Evolutionary conservation across 192 early-diverging fungal species (phyloP), one percentile per base, ranked within the genome.

Genomic region (Umbelopsis ramanniana): DNA sequence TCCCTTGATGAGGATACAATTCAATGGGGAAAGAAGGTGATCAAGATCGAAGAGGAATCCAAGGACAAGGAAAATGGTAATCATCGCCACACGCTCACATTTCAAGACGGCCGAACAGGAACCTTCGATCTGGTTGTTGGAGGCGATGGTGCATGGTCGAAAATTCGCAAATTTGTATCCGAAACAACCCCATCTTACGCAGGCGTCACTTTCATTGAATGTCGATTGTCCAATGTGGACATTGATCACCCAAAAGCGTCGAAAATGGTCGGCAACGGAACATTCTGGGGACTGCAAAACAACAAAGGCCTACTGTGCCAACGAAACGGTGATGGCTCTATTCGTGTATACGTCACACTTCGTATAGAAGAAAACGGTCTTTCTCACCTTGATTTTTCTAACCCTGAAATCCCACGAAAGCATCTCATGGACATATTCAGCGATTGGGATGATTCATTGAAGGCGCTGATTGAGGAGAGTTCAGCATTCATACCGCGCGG

Each of bases 141-240:
- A n/a, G 82, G 82, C 37, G 87, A 88, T 72, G 86, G 86, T 9
- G 82, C 83, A 12, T 88, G 86, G 86, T 86, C 84, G 24, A 73
- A 75, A 23, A 76, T 86, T 17, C 75, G 87, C 3, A 10, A 67
- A 1, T 43, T 85, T 8, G 38, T 86, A 1, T 71, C 83, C 21
- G 43, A 33, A 29, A 69, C 55, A 6, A 73, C 69, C 7, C 87
- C 87, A 19, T 0, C 45, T 6, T 88, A 87, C 70, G 55, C 80
- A 37, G 87, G 87, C 19, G 57, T 54, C 80, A 11, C 77, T 72
- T 29, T 82, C 75, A 22, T 83, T 48, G 87, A 88, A 60, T 66
- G 77, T 6, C 48, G 40, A 24, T 19, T 88, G 21, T 6, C 68
- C 12, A 72, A 84, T 63, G 69, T 82, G 21, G 76, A 84, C 76